Base-by-base conservation (phyloP, 441 rosid species). In the Sinapis alba region DNA sequence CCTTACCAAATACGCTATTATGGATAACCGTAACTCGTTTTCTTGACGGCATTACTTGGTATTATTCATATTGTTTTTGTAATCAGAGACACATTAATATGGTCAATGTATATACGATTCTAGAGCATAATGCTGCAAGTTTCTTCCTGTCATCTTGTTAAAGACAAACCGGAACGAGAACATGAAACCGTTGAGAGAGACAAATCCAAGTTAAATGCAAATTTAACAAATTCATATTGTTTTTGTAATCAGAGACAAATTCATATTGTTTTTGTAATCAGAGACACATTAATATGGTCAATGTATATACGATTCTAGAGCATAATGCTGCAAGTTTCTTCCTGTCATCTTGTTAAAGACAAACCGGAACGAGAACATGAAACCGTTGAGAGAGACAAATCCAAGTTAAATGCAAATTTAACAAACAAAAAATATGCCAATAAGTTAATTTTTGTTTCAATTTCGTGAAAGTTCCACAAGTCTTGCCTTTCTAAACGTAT, bases 1-100 rank as follows among this genome's bases (percentile, higher is more conserved):
- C 62, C 73, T 60, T 66, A 66, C 73, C 78, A 51, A 68, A 68
- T 62, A 68, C 51, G 59, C 74, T 53, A 68, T 26, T 30, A 23
- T 64, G 58, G 58, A 57, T 70, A 58, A 5, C 66, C 60, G 62
- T 12, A 27, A 62, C 54, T 70, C 79, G 28, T 43, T 76, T 69
- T 76, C 75, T 16, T 69, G 75, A 69, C 79, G 53, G 20, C 71
- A 20, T 62, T 41, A 38, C 56, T 5, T 28, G 43, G 53, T 23
- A 32, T 19, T 69, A 15, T 28, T 58, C 65, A 57, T 57, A 41
- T 68, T 20, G 15, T 2, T 32, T 50, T 73, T 60, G 19, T 45
- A 67, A 66, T 24, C 21, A 75, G 43, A 67, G 26, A 34, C 45
- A 11, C 34, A n/a, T n/a, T n/a, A 28, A 24, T n/a, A 30, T 20